Evolutionary conservation across 2,329 filamentous ascomycete species (phyloP), one percentile per base, ranked within the genome.

Genomic region (Thielaviopsis populi): DNA sequence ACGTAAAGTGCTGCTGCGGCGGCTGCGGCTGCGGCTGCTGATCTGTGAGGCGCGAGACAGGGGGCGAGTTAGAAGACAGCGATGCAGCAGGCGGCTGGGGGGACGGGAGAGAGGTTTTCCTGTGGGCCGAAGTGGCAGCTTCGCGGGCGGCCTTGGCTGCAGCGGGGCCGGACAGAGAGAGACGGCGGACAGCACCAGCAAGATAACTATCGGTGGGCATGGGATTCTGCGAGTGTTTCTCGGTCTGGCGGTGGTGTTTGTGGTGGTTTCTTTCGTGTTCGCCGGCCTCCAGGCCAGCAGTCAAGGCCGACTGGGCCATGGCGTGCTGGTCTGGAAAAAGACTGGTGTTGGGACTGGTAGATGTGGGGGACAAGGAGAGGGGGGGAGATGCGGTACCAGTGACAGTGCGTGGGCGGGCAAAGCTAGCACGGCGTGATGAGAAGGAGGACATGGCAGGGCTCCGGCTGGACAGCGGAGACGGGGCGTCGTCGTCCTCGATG

Each of bases 1-100:
- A 96, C 77, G 95, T 95, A 82, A 95, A 96, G 74, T 89, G 89
- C 81, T 74, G 72, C 71, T 94, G 90, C 75, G 60, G 64, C 13
- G 19, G 50, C 75, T 63, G 64, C 11, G 19, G 50, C 71, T 94
- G 90, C 80, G 89, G 88, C 91, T 83, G 76, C 75, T 63, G 64
- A 53, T 61, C 43, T 62, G 48, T 41, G 43, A 24, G 27, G 27
- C 61, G 64, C 15, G 53, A 37, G 37, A 56, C 46, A 61, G 58
- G 63, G 60, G 30, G 33, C 30, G 24, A 54, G 40, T 59, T 62
- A 65, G 53, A 65, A 46, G 60, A 59, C 30, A 22, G 40, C 37
- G 19, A 6, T 30, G 48, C 17, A 7, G 63, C 43, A 19, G 43
- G 8, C 42, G 61, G 46, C 46, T 42, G 46, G 11, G 59, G 10